A percentile compares a stretch with the other conserved stretches of the same genome.
phyloP scores from a whole-genome alignment of 257 asterid genomes.

The Solanum commersonii region DNA sequence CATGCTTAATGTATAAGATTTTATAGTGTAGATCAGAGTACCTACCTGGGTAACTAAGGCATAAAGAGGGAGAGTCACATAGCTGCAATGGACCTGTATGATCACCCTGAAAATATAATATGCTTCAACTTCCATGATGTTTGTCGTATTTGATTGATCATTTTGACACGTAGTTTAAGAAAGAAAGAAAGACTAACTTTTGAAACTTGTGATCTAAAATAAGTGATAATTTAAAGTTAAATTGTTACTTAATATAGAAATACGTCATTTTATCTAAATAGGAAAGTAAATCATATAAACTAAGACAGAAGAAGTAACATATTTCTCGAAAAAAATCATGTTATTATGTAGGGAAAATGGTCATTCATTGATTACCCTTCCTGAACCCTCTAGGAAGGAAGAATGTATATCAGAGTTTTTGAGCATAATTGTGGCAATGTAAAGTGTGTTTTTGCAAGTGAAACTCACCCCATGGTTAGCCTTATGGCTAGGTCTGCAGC shows the following conservation, averaged over 20 bases:
- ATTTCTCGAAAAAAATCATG: not conserved
- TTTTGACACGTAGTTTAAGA: not conserved
- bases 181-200: too few species aligned
- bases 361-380: not conserved
- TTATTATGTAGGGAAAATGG: not conserved
- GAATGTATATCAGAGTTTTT: not conserved
- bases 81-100: constrained; percentile 6
- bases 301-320: not conserved
- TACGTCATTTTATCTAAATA: too few species aligned
- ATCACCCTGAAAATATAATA: not conserved
- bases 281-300: too few species aligned
- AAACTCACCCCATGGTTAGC: constrained; percentile 13
- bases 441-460: not conserved
- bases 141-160: not conserved
- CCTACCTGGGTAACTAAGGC: constrained; percentile 11
- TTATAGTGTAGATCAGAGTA: not conserved
- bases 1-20: not conserved
- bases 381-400: not conserved
- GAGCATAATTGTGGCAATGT: not conserved
- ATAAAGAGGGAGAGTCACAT: constrained; percentile 10
- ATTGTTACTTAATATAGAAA: too few species aligned
- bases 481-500: constrained; percentile 6
- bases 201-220: not conserved
- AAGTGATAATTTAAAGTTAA: too few species aligned
- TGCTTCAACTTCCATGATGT: not conserved